Conservation (phyloP, 257 asterid species). For the Solanum lignicaule region DNA sequence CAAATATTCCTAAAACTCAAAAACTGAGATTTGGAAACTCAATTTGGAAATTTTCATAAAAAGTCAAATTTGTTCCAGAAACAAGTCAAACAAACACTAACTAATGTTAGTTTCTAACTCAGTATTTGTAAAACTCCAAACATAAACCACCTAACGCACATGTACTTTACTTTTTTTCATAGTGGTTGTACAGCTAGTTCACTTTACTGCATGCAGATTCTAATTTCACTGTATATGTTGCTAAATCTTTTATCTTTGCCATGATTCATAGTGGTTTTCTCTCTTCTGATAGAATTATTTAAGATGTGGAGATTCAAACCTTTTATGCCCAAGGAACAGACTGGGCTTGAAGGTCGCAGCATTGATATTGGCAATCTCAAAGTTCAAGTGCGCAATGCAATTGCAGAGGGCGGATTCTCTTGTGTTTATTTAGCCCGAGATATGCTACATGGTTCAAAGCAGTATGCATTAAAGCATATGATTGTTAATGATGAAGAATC, state of each 20-base stretch:
- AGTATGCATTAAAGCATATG: constrained; percentile 86
- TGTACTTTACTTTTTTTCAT: not conserved
- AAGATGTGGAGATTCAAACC: constrained; percentile 94
- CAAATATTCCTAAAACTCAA: not conserved
- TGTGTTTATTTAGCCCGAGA: constrained; percentile 87
- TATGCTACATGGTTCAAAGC: constrained; percentile 69
- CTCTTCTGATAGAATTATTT: not conserved
- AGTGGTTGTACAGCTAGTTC: not conserved
- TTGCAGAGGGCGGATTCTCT: constrained; percentile 99
- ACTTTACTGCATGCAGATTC: not conserved
- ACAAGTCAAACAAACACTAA: not conserved
- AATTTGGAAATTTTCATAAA: not conserved
- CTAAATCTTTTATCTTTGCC: not conserved
- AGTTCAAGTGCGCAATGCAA: constrained; percentile 70
- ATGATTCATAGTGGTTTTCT: not conserved
- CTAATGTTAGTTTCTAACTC: not conserved
- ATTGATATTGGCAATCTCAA: constrained; percentile 77
- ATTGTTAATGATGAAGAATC: constrained; percentile 89
- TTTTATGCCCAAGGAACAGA: constrained; percentile 72
- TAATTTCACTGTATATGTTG: not conserved
- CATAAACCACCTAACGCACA: not conserved
- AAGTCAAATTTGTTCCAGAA: not conserved
- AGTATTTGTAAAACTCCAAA: not conserved
- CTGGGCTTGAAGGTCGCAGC: constrained; percentile 91
- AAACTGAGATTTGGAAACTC: not conserved